Evolutionary conservation across 176 grass and related monocot genomes (phyloP), one percentile per base, ranked within the genome.

Genomic region (Triticum urartu): DNA sequence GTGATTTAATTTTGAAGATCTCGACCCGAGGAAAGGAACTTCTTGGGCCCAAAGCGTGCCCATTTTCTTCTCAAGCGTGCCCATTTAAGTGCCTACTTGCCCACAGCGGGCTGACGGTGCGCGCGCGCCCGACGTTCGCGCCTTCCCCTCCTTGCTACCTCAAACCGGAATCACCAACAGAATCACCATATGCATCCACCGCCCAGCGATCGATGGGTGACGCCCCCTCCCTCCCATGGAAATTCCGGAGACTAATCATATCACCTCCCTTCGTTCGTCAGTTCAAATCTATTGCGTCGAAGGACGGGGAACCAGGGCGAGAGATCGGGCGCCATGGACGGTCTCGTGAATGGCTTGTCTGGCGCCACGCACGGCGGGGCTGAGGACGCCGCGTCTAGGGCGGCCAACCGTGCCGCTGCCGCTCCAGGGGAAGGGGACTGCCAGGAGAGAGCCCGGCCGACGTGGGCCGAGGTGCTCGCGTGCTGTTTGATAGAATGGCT

Each of bases 401-500:
- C 9, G 28, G 62, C 11, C 59, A 72, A 36, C 36, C 33, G 35
- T 67, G 6, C 34, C 68, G 17, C 21, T 24, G 59, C 68, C 24
- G 61, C 36, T 56, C 42, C 26, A 14, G 72, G 43, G 33, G 78
- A 52, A n/a, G 86, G 77, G 38, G 81, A 76, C 6, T 11, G 18
- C 20, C 79, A 87, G 76, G 86, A 91, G 75, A 79, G 77, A 17
- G 40, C 40, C 9, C 40, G 40, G 78, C 84, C 84, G 79, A 89
- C 82, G 67, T 93, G 91, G 91, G 87, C 84, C 36, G 78, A 93
- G 87, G 94, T 91, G 85, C 61, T 32, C 45, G 32, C 43, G 21
- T 78, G 15, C 3, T 87, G 21, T 84, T 75, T 36, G 73, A 73
- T 75, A 35, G 10, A 28, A 85, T 52, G 48, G 14, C 14, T 52